Percentiles rank a stretch among this genome's conserved stretches.
phyloP scores from a whole-genome alignment of 371 early-diverging fungal species.

The Circinella umbellata region DNA sequence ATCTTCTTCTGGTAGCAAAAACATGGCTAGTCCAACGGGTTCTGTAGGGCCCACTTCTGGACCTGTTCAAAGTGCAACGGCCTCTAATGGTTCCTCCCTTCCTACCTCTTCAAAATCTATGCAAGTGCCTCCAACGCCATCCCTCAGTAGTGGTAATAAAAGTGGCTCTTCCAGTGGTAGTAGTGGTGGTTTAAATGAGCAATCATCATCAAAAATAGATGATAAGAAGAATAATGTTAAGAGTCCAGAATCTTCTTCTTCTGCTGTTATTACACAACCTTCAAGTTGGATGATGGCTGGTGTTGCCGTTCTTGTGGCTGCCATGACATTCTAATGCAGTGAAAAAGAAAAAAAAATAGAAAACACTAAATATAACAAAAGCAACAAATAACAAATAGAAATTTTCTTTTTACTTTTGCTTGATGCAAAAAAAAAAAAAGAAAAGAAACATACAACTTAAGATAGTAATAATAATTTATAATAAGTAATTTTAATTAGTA shows the following conservation, averaged over 20 bases:
- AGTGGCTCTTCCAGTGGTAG: not conserved
- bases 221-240: not conserved
- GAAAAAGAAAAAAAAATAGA: too few species aligned
- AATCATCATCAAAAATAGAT: not conserved
- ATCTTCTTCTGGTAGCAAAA: not conserved
- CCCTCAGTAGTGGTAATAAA: not conserved
- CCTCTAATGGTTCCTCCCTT: not conserved
- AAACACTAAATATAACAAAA: not conserved
- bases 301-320: constrained; percentile 2
- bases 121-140: not conserved
- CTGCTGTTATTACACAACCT: not conserved
- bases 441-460: too few species aligned
- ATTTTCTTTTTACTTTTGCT: too few species aligned
- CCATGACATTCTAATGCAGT: not conserved
- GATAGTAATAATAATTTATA: too few species aligned
- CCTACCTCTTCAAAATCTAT: not conserved
- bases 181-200: not conserved
- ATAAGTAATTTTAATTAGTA: too few species aligned
- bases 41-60: not conserved
- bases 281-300: constrained; percentile 8
- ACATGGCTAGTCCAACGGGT: not conserved
- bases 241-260: not conserved
- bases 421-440: too few species aligned
- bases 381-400: too few species aligned
- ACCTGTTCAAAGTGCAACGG: not conserved